A percentile compares a stretch with the other conserved stretches of the same genome.
These are phyloP conservation scores for Umbelopsis vinacea DNA, from an alignment of 192 early-diverging fungal species.

Conservation along the genomic window DNA sequence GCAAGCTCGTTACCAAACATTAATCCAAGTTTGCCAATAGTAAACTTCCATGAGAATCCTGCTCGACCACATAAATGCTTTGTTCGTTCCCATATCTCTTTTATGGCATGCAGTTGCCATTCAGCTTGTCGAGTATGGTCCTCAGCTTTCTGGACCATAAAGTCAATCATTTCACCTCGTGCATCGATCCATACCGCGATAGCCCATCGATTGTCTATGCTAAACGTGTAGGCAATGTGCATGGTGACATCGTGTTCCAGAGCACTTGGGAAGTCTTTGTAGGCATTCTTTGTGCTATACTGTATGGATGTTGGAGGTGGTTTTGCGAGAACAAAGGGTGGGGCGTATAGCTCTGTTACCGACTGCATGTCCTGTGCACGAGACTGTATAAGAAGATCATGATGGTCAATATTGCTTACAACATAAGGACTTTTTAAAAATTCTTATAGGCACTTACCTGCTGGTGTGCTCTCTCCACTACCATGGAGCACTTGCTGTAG, in stretches of 20 bases:
- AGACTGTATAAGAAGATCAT: constrained; percentile 7
- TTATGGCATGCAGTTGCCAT: constrained; percentile 30
- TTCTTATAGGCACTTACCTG: constrained; percentile 1
- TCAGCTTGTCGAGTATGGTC: neutral
- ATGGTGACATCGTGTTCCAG: constrained; percentile 46
- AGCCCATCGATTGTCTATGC: constrained; percentile 54
- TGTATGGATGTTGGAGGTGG: constrained; percentile 42
- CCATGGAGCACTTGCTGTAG: constrained; percentile 50
- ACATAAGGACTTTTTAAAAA: neutral
- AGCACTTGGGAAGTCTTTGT: constrained; percentile 32
- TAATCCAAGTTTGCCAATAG: constrained; percentile 54
- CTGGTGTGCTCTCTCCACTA: constrained; percentile 44
- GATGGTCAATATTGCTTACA: neutral
- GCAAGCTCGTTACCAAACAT: constrained; percentile 50
- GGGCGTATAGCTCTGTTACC: constrained; percentile 48
- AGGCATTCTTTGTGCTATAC: constrained; percentile 41
- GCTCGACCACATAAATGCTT: constrained; percentile 42
- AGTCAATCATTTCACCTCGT: constrained; percentile 55
- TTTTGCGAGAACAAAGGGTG: constrained; percentile 54
- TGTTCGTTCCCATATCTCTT: constrained; percentile 52
- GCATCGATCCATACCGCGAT: constrained; percentile 57
- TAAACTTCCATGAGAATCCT: constrained; percentile 50
- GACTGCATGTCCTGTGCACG: constrained; percentile 8
- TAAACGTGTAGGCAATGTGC: constrained; percentile 55
- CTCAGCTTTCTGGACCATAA: constrained; percentile 37